phyloP scores from a whole-genome alignment of 495 filamentous ascomycete genomes.

The Lasiosphaeris hirsuta region DNA sequence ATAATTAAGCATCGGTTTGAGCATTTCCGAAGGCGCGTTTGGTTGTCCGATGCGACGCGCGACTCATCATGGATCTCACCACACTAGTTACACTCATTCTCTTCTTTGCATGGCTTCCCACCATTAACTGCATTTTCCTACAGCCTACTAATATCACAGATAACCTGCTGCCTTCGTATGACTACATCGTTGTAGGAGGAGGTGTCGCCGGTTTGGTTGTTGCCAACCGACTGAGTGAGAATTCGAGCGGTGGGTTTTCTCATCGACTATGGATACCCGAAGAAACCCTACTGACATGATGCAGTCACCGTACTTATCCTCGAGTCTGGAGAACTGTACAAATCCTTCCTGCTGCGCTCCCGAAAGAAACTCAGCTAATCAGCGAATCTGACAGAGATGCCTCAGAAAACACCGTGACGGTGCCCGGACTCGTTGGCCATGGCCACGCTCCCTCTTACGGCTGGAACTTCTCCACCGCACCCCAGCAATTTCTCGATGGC shows the following conservation, averaged over 20 bases:
- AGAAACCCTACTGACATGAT: neutral
- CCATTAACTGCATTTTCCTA: constrained; percentile 4
- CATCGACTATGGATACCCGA: too few relatives aligned
- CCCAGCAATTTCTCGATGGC: constrained; percentile 38
- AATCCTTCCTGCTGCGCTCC: neutral
- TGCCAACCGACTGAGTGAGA: constrained; percentile 39
- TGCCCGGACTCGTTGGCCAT: constrained; percentile 23
- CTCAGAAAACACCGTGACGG: constrained; percentile 14
- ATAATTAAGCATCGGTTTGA: too few relatives aligned
- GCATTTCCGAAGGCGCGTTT: too few relatives aligned
- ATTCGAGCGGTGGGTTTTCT: constrained; percentile 15
- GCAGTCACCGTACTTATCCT: constrained; percentile 44
- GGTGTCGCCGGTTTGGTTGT: constrained; percentile 52
- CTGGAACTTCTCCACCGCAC: constrained; percentile 24
- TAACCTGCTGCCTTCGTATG: constrained; percentile 26
- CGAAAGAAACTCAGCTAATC: neutral
- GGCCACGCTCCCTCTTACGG: constrained; percentile 18
- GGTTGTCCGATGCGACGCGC: neutral
- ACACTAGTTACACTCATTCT: neutral
- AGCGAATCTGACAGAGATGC: constrained; percentile 12
- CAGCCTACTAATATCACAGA: constrained; percentile 6
- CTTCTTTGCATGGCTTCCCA: neutral
- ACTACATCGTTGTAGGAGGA: constrained; percentile 53
- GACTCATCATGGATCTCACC: constrained; percentile 8
- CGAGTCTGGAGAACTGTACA: constrained; percentile 31